A percentile compares a stretch with the other conserved stretches of the same genome.
Evolutionary conservation across 257 asterid genomes (phyloP).

Genomic region (Solanum bulbocastanum): DNA sequence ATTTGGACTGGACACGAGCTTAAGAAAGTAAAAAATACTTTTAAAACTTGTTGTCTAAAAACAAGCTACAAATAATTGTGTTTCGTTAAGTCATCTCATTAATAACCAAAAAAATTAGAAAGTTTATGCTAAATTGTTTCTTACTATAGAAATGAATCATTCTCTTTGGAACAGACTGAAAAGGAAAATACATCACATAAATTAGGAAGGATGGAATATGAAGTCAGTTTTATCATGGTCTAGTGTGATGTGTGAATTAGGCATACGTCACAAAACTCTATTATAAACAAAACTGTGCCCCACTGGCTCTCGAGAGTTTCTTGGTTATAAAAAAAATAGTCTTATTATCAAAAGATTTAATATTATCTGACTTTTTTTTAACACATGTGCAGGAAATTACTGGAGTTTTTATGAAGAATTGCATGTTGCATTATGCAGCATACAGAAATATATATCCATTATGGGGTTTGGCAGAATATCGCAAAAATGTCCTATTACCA

Average conservation of each 20-base stretch:
- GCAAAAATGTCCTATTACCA: conserved; percentile 19
- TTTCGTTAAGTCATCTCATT: neutral
- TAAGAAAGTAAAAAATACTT: neutral
- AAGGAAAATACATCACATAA: neutral
- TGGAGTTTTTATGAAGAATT: conserved; percentile 71
- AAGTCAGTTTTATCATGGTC: neutral
- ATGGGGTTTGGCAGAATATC: conserved; percentile 78
- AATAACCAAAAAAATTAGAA: accelerated
- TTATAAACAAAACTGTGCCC: neutral
- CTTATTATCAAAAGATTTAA: too few relatives aligned
- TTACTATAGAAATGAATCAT: neutral
- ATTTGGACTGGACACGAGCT: neutral
- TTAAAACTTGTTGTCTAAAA: neutral
- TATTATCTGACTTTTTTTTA: neutral
- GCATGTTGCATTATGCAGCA: conserved; percentile 81
- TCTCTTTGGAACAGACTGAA: neutral
- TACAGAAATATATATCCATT: conserved; percentile 60
- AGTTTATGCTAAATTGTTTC: neutral
- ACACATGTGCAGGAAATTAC: conserved; percentile 43
- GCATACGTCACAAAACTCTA: neutral
- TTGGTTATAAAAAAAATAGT: neutral
- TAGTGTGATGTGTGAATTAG: neutral
- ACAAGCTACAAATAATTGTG: neutral
- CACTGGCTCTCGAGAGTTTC: neutral
- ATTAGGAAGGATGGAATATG: neutral